These are phyloP conservation scores for Venturia aucupariae DNA, from an alignment of 2,329 filamentous ascomycete species.

Conservation along the genomic window DNA sequence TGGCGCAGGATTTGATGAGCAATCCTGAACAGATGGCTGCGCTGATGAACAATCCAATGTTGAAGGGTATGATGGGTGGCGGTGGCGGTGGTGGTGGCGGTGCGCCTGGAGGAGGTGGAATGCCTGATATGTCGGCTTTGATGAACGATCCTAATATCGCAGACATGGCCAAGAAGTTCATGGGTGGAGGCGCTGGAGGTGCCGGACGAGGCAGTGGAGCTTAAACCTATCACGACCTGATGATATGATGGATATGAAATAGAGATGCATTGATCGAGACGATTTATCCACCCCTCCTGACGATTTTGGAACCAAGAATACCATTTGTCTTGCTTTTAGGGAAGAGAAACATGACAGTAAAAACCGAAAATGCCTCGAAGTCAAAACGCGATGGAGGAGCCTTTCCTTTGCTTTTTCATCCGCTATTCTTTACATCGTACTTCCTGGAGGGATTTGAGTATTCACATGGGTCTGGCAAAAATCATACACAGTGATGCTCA, in stretches of 20 bases:
- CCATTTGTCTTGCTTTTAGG: neutral
- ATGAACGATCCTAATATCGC: slow-evolving; percentile 91
- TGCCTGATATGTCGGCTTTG: slow-evolving; percentile 76
- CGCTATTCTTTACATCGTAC: no score
- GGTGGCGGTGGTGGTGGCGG: slow-evolving; percentile 48
- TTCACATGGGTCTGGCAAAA: no score
- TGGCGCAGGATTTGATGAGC: slow-evolving; percentile 96
- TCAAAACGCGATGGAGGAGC: no score
- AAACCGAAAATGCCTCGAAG: no score
- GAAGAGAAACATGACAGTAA: no score
- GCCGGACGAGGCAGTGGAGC: slow-evolving; percentile 13
- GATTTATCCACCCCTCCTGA: neutral
- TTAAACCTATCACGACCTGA: neutral
- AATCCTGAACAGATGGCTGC: slow-evolving; percentile 84
- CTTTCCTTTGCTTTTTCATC: no score
- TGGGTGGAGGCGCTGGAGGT: slow-evolving; percentile 46
- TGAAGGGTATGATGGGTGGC: slow-evolving; percentile 53
- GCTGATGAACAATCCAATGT: slow-evolving; percentile 91
- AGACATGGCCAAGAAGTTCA: slow-evolving; percentile 71
- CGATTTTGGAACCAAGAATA: neutral
- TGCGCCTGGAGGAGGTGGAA: slow-evolving; percentile 53
- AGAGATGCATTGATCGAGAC: neutral
- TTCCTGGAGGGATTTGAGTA: no score
- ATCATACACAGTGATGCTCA: no score
- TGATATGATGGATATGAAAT: neutral